A percentile compares a stretch with the other conserved stretches of the same genome.
These are phyloP conservation scores for Copromyces sp. DNA, from an alignment of 495 filamentous ascomycete species.

Conservation along the genomic window DNA sequence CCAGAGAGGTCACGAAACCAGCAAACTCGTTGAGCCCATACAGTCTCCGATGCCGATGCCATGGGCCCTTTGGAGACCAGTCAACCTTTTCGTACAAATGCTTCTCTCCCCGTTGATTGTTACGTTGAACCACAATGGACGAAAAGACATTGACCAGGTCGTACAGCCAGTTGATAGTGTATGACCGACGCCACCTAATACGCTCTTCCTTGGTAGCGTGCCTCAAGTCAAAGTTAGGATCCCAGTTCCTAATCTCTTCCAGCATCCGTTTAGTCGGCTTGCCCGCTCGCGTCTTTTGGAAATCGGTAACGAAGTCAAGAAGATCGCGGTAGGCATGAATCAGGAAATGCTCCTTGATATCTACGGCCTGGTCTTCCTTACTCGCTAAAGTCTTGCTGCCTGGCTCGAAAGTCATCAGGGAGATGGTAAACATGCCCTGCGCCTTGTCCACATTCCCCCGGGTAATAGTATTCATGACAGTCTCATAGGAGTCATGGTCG, in stretches of 20 bases:
- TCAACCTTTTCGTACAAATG: constrained; percentile 24
- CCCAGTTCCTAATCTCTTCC: constrained; percentile 28
- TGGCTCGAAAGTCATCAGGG: constrained; percentile 14
- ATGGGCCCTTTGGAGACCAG: constrained; percentile 8
- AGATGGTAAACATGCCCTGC: constrained; percentile 19
- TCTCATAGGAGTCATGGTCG: constrained; percentile 30
- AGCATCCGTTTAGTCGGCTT: constrained; percentile 37
- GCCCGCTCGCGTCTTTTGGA: constrained; percentile 32
- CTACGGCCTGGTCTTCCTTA: no score
- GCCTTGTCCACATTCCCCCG: constrained; percentile 22
- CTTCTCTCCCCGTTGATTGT: constrained; percentile 21
- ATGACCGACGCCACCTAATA: constrained; percentile 32
- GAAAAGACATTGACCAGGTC: constrained; percentile 35
- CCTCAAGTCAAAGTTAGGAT: constrained; percentile 32
- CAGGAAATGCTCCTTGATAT: constrained; percentile 29
- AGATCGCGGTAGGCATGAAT: constrained; percentile 30
- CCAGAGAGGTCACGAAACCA: constrained; percentile 26
- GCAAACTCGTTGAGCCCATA: constrained; percentile 34
- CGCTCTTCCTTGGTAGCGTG: constrained; percentile 25
- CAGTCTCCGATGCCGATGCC: constrained; percentile 25
- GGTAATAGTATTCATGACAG: constrained; percentile 18
- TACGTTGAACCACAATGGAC: constrained; percentile 30
- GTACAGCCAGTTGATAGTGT: constrained; percentile 43
- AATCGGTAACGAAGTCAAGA: constrained; percentile 37
- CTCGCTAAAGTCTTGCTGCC: no score